phyloP scores from a whole-genome alignment of 1,284 basidiomycete genomes.

The Pterulicium gracile region DNA sequence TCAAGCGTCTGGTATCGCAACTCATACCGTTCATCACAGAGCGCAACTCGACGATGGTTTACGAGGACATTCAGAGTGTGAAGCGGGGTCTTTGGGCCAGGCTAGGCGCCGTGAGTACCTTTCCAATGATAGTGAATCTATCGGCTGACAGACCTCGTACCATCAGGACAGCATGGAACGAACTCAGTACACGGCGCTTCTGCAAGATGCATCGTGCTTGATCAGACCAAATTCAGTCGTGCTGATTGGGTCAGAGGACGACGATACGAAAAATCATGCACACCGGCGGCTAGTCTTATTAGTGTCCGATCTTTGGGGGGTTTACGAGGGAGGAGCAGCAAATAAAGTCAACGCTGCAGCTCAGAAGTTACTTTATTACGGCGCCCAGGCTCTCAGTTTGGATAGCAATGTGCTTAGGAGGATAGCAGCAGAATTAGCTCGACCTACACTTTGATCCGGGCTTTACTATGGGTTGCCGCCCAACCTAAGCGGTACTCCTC shows the following conservation, averaged over 20 bases:
- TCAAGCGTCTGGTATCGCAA: conserved; percentile 33
- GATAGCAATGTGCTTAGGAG: conserved; percentile 21
- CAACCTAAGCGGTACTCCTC: too few relatives aligned
- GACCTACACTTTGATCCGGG: conserved; percentile 17
- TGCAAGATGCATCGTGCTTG: conserved; percentile 40
- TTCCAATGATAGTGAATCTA: conserved; percentile 2
- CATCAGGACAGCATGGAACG: conserved; percentile 33
- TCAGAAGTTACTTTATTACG: conserved; percentile 50
- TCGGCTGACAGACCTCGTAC: conserved; percentile 8
- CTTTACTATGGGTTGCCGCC: too few relatives aligned
- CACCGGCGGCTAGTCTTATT: conserved; percentile 30
- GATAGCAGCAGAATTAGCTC: conserved; percentile 7
- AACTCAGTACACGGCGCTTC: conserved; percentile 36
- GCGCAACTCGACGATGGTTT: conserved; percentile 37
- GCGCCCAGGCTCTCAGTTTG: conserved; percentile 34
- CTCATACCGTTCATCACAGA: conserved; percentile 55
- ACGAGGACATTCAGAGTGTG: conserved; percentile 35
- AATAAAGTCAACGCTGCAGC: conserved; percentile 28
- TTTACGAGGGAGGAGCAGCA: too few relatives aligned
- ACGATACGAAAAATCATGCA: conserved; percentile 20
- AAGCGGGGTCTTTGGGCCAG: conserved; percentile 54
- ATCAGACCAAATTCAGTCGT: conserved; percentile 37
- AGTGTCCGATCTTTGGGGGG: conserved; percentile 37
- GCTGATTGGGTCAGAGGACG: conserved; percentile 12
- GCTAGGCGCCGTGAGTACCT: conserved; percentile 34